Evolutionary conservation across 495 filamentous ascomycete genomes (phyloP).

Genomic region (Coniosporium apollinis): DNA sequence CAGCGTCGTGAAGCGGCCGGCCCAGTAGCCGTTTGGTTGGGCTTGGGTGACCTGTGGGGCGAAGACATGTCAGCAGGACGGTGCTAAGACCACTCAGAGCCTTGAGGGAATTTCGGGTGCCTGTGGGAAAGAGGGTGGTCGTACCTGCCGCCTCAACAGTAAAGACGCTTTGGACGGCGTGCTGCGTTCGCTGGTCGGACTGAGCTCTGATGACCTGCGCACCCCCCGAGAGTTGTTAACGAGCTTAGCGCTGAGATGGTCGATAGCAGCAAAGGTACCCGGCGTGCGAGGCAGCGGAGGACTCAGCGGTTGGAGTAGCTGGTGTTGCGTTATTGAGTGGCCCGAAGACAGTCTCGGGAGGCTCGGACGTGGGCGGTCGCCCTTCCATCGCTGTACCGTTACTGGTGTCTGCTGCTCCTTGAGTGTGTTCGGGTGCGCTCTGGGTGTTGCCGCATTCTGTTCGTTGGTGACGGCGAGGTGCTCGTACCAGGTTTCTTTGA

Average conservation of each 20-base stretch:
- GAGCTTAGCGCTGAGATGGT: neutral
- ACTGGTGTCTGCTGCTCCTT: too few relatives aligned
- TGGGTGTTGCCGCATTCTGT: too few relatives aligned
- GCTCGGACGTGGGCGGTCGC: too few relatives aligned
- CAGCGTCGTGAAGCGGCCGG: conserved; percentile 10
- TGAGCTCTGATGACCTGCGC: neutral
- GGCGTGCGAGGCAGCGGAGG: neutral
- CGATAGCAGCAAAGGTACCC: neutral
- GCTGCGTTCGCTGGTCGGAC: neutral
- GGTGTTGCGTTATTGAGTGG: neutral
- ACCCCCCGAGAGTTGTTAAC: neutral
- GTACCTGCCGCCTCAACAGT: too few relatives aligned
- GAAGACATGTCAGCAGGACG: neutral
- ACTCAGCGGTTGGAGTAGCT: neutral
- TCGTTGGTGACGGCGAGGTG: too few relatives aligned
- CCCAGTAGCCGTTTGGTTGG: conserved; percentile 10
- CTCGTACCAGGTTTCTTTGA: too few relatives aligned
- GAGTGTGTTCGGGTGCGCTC: too few relatives aligned
- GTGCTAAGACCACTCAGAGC: neutral
- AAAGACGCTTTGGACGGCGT: too few relatives aligned
- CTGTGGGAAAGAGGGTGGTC: neutral
- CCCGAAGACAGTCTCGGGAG: too few relatives aligned
- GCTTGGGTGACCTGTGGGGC: neutral
- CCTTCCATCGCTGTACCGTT: too few relatives aligned
- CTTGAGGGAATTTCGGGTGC: neutral